phyloP scores from a whole-genome alignment of 306 rosid genomes.

The Citrullus colocynthis region DNA sequence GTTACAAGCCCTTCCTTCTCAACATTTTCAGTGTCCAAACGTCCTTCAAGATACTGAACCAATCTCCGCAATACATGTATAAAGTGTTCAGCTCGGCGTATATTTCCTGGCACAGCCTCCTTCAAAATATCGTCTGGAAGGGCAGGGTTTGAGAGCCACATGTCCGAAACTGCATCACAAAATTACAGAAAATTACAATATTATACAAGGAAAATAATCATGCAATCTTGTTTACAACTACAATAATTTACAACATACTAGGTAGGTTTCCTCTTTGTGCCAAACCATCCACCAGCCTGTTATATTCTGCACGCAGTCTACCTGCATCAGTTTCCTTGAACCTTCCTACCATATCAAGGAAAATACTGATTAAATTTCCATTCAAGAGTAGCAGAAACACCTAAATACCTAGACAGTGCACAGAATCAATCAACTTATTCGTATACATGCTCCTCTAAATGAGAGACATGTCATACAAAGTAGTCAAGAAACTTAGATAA shows the following conservation, averaged over 20 bases:
- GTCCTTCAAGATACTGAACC: conserved; percentile 84
- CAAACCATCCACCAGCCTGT: conserved; percentile 85
- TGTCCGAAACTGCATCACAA: conserved; percentile 46
- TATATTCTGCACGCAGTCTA: conserved; percentile 85
- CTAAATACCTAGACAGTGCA: background rate
- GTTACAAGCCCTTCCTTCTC: conserved; percentile 76
- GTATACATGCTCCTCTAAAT: no score
- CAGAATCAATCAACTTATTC: background rate
- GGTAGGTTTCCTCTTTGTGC: conserved; percentile 86
- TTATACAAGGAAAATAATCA: background rate
- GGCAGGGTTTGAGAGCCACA: conserved; percentile 88
- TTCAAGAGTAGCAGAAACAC: conserved; percentile 9
- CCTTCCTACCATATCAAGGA: conserved; percentile 87
- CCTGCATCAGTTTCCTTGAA: conserved; percentile 96
- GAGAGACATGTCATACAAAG: no score
- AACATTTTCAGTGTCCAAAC: conserved; percentile 81
- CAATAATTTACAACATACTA: conserved; percentile 24
- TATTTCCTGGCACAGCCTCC: conserved; percentile 98
- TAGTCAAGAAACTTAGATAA: background rate
- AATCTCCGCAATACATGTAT: conserved; percentile 67
- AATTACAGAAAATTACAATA: conserved; percentile 10
- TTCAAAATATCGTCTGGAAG: conserved; percentile 87
- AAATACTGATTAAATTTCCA: conserved; percentile 27
- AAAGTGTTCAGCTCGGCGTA: conserved; percentile 86
- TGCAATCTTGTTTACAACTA: background rate